Evolutionary conservation across 495 filamentous ascomycete species (phyloP).

Genomic region (Aspergillus heteromorphus): DNA sequence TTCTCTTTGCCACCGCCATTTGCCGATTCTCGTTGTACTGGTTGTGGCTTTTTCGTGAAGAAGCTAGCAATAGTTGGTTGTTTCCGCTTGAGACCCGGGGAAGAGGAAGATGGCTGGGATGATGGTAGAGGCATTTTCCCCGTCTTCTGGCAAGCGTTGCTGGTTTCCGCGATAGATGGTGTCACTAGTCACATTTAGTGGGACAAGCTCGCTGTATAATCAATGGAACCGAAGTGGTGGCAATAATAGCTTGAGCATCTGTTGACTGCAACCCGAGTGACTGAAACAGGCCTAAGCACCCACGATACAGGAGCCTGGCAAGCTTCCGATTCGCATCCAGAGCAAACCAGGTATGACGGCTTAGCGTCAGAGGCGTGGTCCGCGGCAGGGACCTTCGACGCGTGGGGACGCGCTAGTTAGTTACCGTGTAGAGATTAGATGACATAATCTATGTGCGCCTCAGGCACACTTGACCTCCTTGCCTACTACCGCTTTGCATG

Average conservation of each 20-base stretch:
- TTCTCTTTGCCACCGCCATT: conserved; percentile 4
- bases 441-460: neutral
- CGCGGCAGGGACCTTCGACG: neutral
- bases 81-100: conserved; percentile 48
- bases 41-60: conserved; percentile 61
- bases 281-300: neutral
- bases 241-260: neutral
- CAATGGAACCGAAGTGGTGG: neutral
- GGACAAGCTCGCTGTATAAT: neutral
- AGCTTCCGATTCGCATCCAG: too few relatives aligned
- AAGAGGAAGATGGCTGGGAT: conserved; percentile 38
- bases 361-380: neutral
- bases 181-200: neutral
- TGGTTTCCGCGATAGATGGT: neutral
- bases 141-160: neutral
- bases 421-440: neutral
- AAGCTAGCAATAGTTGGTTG: conserved; percentile 85
- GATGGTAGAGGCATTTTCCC: conserved; percentile 32
- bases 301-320: neutral
- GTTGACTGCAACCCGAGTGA: neutral
- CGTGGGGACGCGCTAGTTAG: neutral
- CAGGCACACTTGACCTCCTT: too few relatives aligned
- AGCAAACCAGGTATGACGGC: neutral
- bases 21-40: conserved; percentile 12
- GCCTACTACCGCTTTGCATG: too few relatives aligned